Conservation (phyloP, 139 green algal genomes). For the Closterium sp. region DNA sequence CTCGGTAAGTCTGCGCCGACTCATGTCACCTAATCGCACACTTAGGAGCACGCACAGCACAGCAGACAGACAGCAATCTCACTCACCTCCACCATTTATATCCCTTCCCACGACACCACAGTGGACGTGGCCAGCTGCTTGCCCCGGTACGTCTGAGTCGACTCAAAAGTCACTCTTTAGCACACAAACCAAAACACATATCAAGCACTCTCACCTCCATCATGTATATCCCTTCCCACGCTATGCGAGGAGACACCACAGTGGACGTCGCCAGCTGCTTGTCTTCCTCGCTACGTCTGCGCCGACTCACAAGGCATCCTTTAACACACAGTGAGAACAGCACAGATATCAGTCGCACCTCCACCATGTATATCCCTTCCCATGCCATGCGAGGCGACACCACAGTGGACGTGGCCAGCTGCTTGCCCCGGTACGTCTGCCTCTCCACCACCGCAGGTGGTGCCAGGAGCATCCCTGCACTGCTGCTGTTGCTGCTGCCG, state of each 20-base stretch:
- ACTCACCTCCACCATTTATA: too few relatives aligned
- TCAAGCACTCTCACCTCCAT: conserved; percentile 39
- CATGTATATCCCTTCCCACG: conserved; percentile 67
- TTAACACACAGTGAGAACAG: background rate
- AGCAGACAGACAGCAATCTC: too few relatives aligned
- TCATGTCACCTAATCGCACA: too few relatives aligned
- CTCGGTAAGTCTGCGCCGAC: too few relatives aligned
- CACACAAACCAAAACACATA: background rate
- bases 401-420: conserved; percentile 56
- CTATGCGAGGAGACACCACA: conserved; percentile 58
- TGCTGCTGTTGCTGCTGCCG: too few relatives aligned
- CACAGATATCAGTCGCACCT: conserved; percentile 14
- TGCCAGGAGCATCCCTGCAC: background rate
- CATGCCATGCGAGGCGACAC: conserved; percentile 60
- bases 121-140: too few relatives aligned
- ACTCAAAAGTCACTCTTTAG: conserved; percentile 55
- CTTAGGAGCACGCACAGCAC: background rate
- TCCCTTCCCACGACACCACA: too few relatives aligned
- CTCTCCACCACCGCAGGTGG: conserved; percentile 49
- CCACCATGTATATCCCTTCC: conserved; percentile 65
- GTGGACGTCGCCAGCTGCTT: conserved; percentile 52
- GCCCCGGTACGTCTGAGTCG: conserved; percentile 21
- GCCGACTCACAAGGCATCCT: conserved; percentile 61
- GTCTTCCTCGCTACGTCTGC: background rate
- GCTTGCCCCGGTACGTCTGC: conserved; percentile 58